Evolutionary conservation across 2,329 filamentous ascomycete genomes (phyloP).

Genomic region (Trichoderma simmonsii): DNA sequence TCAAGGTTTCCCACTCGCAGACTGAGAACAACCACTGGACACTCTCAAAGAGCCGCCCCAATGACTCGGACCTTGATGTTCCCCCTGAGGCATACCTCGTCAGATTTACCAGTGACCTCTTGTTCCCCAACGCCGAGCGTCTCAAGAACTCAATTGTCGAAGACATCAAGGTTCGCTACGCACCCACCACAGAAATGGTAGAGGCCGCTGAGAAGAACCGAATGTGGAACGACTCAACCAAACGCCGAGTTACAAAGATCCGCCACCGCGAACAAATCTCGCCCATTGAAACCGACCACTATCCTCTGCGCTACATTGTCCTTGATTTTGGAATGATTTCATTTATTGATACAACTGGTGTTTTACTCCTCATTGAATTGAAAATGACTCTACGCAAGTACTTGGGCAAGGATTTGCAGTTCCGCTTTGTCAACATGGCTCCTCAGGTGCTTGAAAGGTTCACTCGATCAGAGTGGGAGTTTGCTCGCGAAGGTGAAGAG

Average conservation of each 20-base stretch:
- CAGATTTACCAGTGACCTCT: slow-evolving; percentile 53
- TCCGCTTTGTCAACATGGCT: slow-evolving; percentile 49
- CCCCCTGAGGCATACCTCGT: slow-evolving; percentile 54
- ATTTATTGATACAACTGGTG: slow-evolving; percentile 52
- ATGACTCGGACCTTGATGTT: slow-evolving; percentile 27
- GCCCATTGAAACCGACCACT: slow-evolving; percentile 31
- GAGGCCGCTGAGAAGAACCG: slow-evolving; percentile 40
- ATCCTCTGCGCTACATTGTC: slow-evolving; percentile 46
- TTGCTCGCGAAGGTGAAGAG: slow-evolving; percentile 31
- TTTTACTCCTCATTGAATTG: slow-evolving; percentile 47
- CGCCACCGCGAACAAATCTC: slow-evolving; percentile 38
- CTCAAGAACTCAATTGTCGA: slow-evolving; percentile 50
- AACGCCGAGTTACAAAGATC: slow-evolving; percentile 45
- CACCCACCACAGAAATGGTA: slow-evolving; percentile 42
- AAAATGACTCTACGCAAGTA: slow-evolving; percentile 48
- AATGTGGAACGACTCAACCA: slow-evolving; percentile 53
- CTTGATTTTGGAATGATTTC: slow-evolving; percentile 52
- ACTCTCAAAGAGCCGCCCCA: slow-evolving; percentile 22
- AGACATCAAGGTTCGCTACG: slow-evolving; percentile 39
- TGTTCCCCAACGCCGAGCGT: slow-evolving; percentile 60
- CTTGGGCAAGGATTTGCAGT: slow-evolving; percentile 42
- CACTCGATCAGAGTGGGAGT: slow-evolving; percentile 37
- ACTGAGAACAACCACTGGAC: slow-evolving; percentile 31
- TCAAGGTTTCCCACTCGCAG: slow-evolving; percentile 30
- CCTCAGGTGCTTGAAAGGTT: slow-evolving; percentile 40